Evolutionary conservation across 23 red algal genomes (phyloP).

Genomic region (Gracilariopsis chorda): DNA sequence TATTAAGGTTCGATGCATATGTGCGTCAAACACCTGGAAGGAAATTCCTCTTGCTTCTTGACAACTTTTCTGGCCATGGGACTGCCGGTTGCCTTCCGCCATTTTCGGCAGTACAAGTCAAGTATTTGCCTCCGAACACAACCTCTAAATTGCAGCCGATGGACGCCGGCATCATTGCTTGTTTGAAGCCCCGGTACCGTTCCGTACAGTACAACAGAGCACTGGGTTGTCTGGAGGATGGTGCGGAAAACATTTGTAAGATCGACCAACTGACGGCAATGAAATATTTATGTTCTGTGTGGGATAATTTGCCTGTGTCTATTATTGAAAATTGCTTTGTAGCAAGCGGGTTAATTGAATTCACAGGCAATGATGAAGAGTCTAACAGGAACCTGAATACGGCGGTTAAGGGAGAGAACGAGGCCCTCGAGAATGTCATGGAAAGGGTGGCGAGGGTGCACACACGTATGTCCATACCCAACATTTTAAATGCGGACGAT

Average conservation of each 20-base stretch:
- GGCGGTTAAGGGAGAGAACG: too few species aligned
- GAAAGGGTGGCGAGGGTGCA: too few species aligned
- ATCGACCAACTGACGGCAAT: slow-evolving; percentile 1
- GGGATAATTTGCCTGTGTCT: background rate
- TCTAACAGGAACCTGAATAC: too few species aligned
- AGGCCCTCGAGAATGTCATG: too few species aligned
- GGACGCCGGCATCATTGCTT: slow-evolving; percentile 18
- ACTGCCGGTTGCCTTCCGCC: background rate
- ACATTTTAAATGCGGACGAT: too few species aligned
- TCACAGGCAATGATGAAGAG: too few species aligned
- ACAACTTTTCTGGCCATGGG: background rate
- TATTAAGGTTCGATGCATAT: too few species aligned
- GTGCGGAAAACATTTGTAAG: background rate
- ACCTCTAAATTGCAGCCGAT: slow-evolving; percentile 40
- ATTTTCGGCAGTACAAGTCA: background rate
- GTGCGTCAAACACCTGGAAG: too few species aligned
- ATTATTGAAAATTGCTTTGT: background rate
- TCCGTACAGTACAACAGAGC: background rate
- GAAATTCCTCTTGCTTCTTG: background rate
- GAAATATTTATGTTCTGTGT: background rate
- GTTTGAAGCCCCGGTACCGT: background rate
- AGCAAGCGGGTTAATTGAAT: background rate
- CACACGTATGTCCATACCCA: too few species aligned
- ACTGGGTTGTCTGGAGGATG: background rate
- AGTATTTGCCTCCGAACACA: slow-evolving; percentile 1